A percentile compares a stretch with the other conserved stretches of the same genome.
Evolutionary conservation across 2,329 filamentous ascomycete genomes (phyloP).

Genomic region (Emergomyces pasteurianus): DNA sequence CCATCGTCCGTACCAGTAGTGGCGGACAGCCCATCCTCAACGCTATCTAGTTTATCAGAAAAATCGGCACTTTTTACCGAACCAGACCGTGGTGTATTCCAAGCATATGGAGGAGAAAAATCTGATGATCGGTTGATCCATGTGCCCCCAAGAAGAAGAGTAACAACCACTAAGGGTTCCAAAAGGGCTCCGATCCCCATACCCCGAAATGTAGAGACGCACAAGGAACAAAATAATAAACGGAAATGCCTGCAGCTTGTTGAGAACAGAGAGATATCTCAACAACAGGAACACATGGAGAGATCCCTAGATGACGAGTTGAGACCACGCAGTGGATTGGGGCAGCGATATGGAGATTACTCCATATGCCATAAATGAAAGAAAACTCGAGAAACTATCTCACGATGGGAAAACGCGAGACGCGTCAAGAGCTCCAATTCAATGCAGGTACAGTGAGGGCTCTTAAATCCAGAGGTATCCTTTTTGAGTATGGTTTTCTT

Average conservation of each 20-base stretch:
- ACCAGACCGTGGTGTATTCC: neutral
- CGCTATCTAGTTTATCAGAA: constrained; percentile 1
- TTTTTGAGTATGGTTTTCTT: neutral
- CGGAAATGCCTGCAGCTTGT: neutral
- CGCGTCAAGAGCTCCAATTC: neutral
- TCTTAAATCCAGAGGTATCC: neutral
- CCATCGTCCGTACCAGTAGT: neutral
- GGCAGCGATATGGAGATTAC: neutral
- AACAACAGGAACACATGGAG: neutral
- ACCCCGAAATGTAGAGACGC: neutral
- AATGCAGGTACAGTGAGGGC: neutral
- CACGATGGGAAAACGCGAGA: neutral
- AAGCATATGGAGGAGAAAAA: constrained; percentile 12
- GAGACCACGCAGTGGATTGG: neutral
- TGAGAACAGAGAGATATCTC: neutral
- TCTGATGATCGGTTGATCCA: constrained; percentile 46
- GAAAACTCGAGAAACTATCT: neutral
- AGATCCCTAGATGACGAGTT: neutral
- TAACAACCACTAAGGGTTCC: constrained; percentile 50
- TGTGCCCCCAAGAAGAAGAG: constrained; percentile 49
- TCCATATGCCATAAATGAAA: neutral
- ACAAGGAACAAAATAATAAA: neutral
- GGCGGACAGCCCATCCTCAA: neutral
- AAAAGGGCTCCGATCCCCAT: constrained; percentile 48
- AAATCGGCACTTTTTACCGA: neutral